These are phyloP conservation scores for sunflower (Helianthus annuus) DNA, from an alignment of 129 eudicot genomes.

Conservation along the genomic window HanXRQr2.0-SUNRISE NC_035441.2:137165583-137166082, in stretches of 20 bases:
- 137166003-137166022: conserved; percentile 28
- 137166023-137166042: conserved; percentile 66
- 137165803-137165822: too few relatives aligned
- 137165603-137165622: background rate
- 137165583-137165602: background rate
- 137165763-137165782: too few relatives aligned
- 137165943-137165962: conserved; percentile 33
- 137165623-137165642: background rate
- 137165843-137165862: too few relatives aligned
- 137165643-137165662: background rate
- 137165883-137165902: background rate
- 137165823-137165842: too few relatives aligned
- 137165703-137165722: conserved; percentile 1
- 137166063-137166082: conserved; percentile 90
- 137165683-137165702: background rate
- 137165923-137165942: conserved; percentile 16
- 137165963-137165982: conserved; percentile 28
- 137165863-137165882: too few relatives aligned
- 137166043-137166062: conserved; percentile 92
- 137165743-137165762: background rate
- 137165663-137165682: background rate
- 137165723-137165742: conserved; percentile 8
- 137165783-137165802: too few relatives aligned
- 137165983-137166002: conserved; percentile 52
- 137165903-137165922: background rate